A percentile compares a stretch with the other conserved stretches of the same genome.
Conservation (phyloP, 129 eudicot species). For the Ambrosia trifida region DNA sequence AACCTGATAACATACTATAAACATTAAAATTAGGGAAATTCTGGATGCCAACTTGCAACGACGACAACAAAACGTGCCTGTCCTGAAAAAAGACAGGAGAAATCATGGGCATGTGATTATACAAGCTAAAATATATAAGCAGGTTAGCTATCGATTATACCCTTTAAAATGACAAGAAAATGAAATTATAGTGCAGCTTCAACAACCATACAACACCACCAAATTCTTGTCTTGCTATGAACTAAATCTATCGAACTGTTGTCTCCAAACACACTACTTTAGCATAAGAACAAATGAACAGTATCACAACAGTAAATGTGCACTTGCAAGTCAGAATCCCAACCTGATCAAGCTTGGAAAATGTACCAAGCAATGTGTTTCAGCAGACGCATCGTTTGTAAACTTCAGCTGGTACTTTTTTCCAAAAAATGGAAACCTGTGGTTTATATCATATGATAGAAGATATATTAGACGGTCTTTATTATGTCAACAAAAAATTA, state of each 20-base stretch:
- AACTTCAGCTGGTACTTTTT: slow-evolving; percentile 93
- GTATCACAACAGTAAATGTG: not conserved
- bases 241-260: not conserved
- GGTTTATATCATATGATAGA: slow-evolving; percentile 10
- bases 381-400: slow-evolving; percentile 78
- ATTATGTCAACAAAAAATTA: not conserved
- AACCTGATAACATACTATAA: slow-evolving; percentile 50
- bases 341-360: slow-evolving; percentile 96
- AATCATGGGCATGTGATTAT: not conserved
- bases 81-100: not conserved
- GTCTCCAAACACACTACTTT: not conserved
- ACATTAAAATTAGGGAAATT: not conserved
- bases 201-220: not conserved
- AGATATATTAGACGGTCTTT: slow-evolving; percentile 14
- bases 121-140: not conserved
- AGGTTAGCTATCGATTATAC: not conserved
- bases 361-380: slow-evolving; percentile 91
- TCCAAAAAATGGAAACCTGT: slow-evolving; percentile 91
- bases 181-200: not conserved
- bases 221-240: slow-evolving; percentile 6
- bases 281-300: not conserved
- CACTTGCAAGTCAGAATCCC: slow-evolving; percentile 17
- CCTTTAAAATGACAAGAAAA: not conserved
- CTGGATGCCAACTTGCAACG: not conserved
- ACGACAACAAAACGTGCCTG: not conserved